Base-by-base conservation (phyloP, 257 asterid species). In the Datura wrightii region DNA sequence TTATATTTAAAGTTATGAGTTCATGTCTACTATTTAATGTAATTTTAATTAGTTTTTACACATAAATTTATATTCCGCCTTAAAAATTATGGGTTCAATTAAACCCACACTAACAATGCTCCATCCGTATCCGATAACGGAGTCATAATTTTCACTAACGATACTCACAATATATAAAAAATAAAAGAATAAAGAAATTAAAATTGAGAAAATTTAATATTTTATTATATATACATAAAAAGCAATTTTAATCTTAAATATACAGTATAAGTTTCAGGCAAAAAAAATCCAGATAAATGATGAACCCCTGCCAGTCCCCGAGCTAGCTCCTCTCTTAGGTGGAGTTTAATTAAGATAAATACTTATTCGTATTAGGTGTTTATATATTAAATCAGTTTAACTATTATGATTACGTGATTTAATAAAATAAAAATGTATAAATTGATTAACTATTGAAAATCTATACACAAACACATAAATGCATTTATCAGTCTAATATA, bases 281-380 rank as follows among this genome's bases (percentile, higher is more conserved):
- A 37, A 67, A 24, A 37, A 5, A 50, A 67, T 36, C 0, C 0
- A 6, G 48, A 36, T n/a, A n/a, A n/a, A n/a, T 66, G n/a, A 66
- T 5, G n/a, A 65, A 34, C 3, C 2, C 3, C 0, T 13, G 1
- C 10, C 37, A 24, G 41, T 2, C 11, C 1, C 2, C 5, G 0
- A 63, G 15, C 4, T 60, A 60, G 16, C 10, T 63, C 0, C 13
- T 6, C 3, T 1, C 0, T 0, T 11, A 0, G 5, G n/a, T 16
- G 14, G 5, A 6, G 13, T 39, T 39, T 16, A 39, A 13, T 14
- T 66, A 3, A 2, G 1, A 39, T 15, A 37, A 39, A 6, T 37
- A 15, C 6, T 67, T 67, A 0, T 2, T 5, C 0, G 0, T 8
- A 39, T 37, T 6, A 0, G 0, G 6, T 37, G 31, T 37, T 0